Conservation (phyloP, 228 moss, liverwort and hornwort genomes). For the Sphagnum fallax region DNA sequence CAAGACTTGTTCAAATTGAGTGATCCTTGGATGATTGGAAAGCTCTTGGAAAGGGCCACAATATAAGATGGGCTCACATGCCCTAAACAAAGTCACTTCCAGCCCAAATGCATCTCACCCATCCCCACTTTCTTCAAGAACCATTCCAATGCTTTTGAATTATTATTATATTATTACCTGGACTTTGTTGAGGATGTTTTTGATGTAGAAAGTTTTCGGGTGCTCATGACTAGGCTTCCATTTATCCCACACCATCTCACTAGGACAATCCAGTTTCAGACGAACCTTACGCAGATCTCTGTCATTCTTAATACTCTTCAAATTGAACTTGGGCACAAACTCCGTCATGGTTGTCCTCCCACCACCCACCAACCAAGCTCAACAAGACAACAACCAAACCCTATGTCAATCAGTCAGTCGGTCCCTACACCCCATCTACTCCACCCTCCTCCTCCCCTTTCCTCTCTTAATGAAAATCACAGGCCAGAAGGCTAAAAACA, state of each 20-base stretch:
- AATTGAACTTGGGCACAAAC: conserved; percentile 23
- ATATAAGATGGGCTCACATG: neutral
- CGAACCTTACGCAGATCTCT: conserved; percentile 61
- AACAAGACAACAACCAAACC: too few species aligned
- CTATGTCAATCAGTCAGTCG: too few species aligned
- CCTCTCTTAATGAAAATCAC: too few species aligned
- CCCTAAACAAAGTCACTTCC: neutral
- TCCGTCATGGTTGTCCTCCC: neutral
- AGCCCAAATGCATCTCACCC: neutral
- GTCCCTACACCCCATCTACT: too few species aligned
- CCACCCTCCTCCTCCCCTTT: too few species aligned
- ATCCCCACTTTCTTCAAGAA: neutral
- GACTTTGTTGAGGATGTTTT: conserved; percentile 74
- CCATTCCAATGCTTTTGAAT: neutral
- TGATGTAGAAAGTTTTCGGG: conserved; percentile 67
- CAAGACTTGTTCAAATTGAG: too few species aligned
- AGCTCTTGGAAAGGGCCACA: neutral
- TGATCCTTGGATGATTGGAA: too few species aligned
- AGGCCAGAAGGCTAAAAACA: too few species aligned
- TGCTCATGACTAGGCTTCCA: conserved; percentile 78
- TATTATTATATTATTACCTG: conserved; percentile 31
- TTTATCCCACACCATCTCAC: conserved; percentile 53
- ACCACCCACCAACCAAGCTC: too few species aligned
- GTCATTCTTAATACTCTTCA: conserved; percentile 29
- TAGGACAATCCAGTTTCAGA: conserved; percentile 81